Conservation (phyloP, 768 basidiomycete genomes). For the Lyophyllum atratum region DNA sequence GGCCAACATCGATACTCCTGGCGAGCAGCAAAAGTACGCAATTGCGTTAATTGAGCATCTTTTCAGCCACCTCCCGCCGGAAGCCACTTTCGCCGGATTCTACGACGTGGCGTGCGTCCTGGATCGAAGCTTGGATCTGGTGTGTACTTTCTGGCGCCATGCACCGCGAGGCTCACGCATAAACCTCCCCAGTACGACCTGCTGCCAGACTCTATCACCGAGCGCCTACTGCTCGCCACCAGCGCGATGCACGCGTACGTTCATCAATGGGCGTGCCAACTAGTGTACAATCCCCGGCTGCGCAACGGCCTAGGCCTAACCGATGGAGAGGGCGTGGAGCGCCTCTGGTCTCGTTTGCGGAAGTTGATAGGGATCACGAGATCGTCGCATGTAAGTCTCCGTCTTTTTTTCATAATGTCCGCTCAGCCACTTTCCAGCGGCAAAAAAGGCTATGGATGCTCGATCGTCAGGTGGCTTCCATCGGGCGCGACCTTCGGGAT, state of each 20-base stretch:
- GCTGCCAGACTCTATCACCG: constrained; percentile 10
- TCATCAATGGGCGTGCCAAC: constrained; percentile 15
- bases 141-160: constrained; percentile 12
- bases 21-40: constrained; percentile 39
- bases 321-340: neutral
- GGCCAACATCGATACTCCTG: constrained; percentile 37
- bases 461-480: constrained; percentile 28
- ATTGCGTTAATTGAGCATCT: constrained; percentile 34
- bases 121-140: constrained; percentile 28
- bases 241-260: constrained; percentile 41
- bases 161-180: neutral
- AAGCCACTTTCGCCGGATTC: constrained; percentile 24
- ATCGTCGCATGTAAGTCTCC: constrained; percentile 30
- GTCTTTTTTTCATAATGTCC: constrained; percentile 11
- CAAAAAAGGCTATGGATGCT: constrained; percentile 32
- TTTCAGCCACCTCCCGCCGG: constrained; percentile 26
- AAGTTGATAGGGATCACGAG: constrained; percentile 36
- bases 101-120: constrained; percentile 39
- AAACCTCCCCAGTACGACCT: constrained; percentile 29
- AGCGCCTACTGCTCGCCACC: constrained; percentile 21
- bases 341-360: constrained; percentile 34
- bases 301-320: constrained; percentile 7
- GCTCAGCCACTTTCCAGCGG: constrained; percentile 9
- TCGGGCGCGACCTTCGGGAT: constrained; percentile 24
- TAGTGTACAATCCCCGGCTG: constrained; percentile 32